Evolutionary conservation across 352 stramenopile genomes (phyloP).

Genomic region (Pilasporangium apinafurcum): DNA sequence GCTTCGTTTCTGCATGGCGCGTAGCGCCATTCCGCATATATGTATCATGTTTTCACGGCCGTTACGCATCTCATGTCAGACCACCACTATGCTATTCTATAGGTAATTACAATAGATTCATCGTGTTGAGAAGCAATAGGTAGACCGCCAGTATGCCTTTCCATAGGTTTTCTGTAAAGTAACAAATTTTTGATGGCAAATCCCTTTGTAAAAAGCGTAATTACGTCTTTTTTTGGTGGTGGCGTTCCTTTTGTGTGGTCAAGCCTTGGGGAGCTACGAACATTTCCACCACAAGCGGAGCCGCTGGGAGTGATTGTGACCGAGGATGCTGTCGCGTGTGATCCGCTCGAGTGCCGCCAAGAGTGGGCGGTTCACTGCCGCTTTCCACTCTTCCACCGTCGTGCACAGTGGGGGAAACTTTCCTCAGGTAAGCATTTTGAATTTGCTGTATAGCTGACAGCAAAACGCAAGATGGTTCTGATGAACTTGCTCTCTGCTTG

Average conservation of each 20-base stretch:
- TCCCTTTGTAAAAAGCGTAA: slow-evolving; percentile 3
- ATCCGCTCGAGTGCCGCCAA: slow-evolving; percentile 22
- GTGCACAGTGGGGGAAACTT: slow-evolving; percentile 23
- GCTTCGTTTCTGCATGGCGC: no score
- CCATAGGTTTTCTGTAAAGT: background rate
- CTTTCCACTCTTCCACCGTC: slow-evolving; percentile 46
- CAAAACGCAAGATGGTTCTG: background rate
- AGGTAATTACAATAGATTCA: background rate
- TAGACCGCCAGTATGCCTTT: slow-evolving; percentile 11
- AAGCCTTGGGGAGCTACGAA: background rate
- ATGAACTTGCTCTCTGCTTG: background rate
- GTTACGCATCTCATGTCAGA: no score
- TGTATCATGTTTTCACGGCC: no score
- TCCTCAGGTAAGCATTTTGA: slow-evolving; percentile 8
- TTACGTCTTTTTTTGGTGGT: slow-evolving; percentile 9
- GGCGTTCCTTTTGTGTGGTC: slow-evolving; percentile 6
- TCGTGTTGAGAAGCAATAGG: no score
- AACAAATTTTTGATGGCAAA: slow-evolving; percentile 1
- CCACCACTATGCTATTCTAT: background rate
- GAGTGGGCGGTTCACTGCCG: slow-evolving; percentile 2
- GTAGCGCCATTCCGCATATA: slow-evolving; percentile 2
- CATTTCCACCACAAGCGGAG: background rate
- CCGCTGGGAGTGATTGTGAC: no score
- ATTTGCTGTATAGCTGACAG: background rate
- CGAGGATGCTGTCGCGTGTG: slow-evolving; percentile 52